Evolutionary conservation across 2,329 filamentous ascomycete genomes (phyloP).

Genomic region (Polychaeton citri): DNA sequence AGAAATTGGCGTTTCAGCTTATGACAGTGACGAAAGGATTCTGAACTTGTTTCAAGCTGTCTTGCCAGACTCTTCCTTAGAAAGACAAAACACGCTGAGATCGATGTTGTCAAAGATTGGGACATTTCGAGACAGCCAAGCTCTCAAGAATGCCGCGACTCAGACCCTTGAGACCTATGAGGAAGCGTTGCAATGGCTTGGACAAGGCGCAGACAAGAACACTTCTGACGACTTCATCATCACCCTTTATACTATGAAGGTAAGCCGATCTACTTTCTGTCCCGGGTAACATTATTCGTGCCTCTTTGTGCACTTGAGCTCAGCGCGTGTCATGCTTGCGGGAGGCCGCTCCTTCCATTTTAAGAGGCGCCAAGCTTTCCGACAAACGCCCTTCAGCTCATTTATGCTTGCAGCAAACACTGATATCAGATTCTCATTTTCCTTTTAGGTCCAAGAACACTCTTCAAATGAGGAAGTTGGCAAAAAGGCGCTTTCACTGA

Average conservation of each 20-base stretch:
- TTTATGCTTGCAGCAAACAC: neutral
- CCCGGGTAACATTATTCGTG: no score
- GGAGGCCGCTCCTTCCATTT: constrained; percentile 2
- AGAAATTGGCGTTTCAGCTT: constrained; percentile 41
- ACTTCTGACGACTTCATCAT: constrained; percentile 45
- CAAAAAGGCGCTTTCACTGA: constrained; percentile 43
- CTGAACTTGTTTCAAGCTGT: constrained; percentile 48
- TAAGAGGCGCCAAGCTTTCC: neutral
- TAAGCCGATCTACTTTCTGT: constrained; percentile 22
- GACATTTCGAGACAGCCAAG: constrained; percentile 41
- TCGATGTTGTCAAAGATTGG: constrained; percentile 48
- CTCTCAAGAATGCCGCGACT: constrained; percentile 45
- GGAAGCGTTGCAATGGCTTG: constrained; percentile 51
- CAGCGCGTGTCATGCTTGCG: no score
- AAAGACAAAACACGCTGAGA: constrained; percentile 43
- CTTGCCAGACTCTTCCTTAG: constrained; percentile 39
- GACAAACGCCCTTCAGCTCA: no score
- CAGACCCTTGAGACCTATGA: constrained; percentile 46
- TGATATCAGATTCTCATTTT: neutral
- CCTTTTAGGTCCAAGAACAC: constrained; percentile 35
- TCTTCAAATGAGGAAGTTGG: constrained; percentile 37
- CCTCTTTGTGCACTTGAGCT: no score
- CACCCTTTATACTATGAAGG: constrained; percentile 44
- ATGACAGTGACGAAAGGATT: constrained; percentile 44
- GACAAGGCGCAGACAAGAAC: constrained; percentile 29